Conservation (phyloP, 495 filamentous ascomycete species). For the Cryomyces antarcticus region DNA sequence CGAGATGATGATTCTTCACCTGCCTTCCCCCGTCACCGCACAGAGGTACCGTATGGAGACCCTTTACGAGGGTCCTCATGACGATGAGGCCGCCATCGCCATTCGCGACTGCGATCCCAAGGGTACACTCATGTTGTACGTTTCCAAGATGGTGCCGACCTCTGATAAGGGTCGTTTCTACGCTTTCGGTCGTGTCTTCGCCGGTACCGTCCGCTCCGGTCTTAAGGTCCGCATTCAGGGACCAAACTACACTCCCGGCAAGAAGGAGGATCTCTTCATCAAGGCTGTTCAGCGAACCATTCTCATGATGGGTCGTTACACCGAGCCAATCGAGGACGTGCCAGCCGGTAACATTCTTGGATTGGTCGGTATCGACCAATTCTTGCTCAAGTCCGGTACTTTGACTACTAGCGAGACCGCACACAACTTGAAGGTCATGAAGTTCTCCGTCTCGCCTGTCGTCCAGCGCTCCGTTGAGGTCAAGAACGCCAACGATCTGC, state of each 20-base stretch:
- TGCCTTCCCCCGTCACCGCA: slow-evolving; percentile 87
- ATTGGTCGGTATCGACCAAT: slow-evolving; percentile 98
- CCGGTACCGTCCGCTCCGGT: slow-evolving; percentile 90
- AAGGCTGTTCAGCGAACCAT: slow-evolving; percentile 99
- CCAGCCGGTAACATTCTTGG: slow-evolving; percentile 98
- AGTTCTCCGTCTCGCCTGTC: slow-evolving; percentile 99
- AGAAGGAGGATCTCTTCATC: slow-evolving; percentile 98
- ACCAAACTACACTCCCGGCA: slow-evolving; percentile 92
- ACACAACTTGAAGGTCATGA: slow-evolving; percentile 99
- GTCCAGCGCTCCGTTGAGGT: slow-evolving; percentile 97
- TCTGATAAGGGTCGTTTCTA: slow-evolving; percentile 99
- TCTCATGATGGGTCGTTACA: slow-evolving; percentile 99
- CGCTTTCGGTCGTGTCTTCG: slow-evolving; percentile 99
- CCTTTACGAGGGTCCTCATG: slow-evolving; percentile 88
- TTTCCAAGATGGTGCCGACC: slow-evolving; percentile 99
- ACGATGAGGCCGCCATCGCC: slow-evolving; percentile 80
- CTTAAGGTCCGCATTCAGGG: slow-evolving; percentile 99
- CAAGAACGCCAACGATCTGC: slow-evolving; percentile 98
- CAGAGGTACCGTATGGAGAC: slow-evolving; percentile 98
- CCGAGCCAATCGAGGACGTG: slow-evolving; percentile 98
- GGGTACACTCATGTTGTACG: slow-evolving; percentile 98
- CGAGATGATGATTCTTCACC: slow-evolving; percentile 99
- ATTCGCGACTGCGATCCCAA: slow-evolving; percentile 97
- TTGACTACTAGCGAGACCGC: slow-evolving; percentile 92
- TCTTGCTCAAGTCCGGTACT: slow-evolving; percentile 99